Conservation (phyloP, 371 early-diverging fungal genomes). For the Saksenaea oblongispora region DNA sequence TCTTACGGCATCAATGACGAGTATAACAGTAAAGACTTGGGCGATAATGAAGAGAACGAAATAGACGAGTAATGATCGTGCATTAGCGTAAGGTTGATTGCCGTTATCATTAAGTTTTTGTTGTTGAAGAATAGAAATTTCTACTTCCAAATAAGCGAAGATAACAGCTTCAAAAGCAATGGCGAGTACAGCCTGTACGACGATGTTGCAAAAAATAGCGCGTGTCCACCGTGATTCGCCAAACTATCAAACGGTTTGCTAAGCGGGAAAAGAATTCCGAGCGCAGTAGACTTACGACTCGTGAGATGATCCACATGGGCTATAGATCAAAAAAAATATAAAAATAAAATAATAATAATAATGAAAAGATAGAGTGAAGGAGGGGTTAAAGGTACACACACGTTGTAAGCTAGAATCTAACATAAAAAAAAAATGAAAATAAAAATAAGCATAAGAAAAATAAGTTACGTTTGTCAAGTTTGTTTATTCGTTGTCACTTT, state of each 20-base stretch:
- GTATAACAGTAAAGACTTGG: slow-evolving; percentile 40
- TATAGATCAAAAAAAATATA: slow-evolving; percentile 1
- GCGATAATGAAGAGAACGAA: slow-evolving; percentile 48
- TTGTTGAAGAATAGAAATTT: slow-evolving; percentile 36
- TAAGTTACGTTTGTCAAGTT: not conserved
- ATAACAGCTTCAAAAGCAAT: slow-evolving; percentile 47
- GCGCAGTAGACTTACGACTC: slow-evolving; percentile 34
- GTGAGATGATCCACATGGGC: slow-evolving; percentile 45
- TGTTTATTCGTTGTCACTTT: not conserved
- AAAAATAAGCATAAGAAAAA: not conserved
- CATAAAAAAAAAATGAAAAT: not conserved
- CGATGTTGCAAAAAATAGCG: slow-evolving; percentile 37
- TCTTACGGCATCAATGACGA: slow-evolving; percentile 51
- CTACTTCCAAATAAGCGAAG: slow-evolving; percentile 31
- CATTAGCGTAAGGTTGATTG: slow-evolving; percentile 50
- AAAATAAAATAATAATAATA: not conserved
- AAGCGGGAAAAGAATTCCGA: not conserved
- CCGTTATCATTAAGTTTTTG: slow-evolving; percentile 31
- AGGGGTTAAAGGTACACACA: not conserved
- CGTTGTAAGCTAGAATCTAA: not conserved
- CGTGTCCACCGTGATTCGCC: slow-evolving; percentile 53
- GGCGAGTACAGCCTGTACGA: slow-evolving; percentile 39
- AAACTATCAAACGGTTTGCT: slow-evolving; percentile 30
- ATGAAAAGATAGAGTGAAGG: not conserved
- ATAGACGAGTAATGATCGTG: slow-evolving; percentile 46